Base-by-base conservation (phyloP, 805 yeast genomes). In the Wickerhamomyces silvicola region DNA sequence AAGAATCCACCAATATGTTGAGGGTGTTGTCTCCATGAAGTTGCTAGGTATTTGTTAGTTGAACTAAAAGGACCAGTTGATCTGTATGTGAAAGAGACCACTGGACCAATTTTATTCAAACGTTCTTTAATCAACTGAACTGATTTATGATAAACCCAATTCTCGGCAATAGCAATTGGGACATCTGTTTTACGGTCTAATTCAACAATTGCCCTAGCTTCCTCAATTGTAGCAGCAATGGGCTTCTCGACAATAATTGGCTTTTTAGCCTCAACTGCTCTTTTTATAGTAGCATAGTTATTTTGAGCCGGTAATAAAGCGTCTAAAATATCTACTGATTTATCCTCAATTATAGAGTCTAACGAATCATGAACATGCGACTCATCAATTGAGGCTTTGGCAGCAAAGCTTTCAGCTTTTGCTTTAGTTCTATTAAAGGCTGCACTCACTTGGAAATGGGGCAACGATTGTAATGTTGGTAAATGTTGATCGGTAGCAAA, bases 1-100 rank as follows among this genome's bases (percentile, higher is more conserved):
- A 90, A 65, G 59, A 68, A 88, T 0, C 97, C 97, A 33, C 97
- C 97, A 44, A 87, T 72, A 54, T 90, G 97, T 57, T 85, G 79
- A 20, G 97, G 97, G 29, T 78, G 68, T 54, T 72, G 75, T 69
- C 97, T 80, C 97, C 97, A 90, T 11, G 78, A 34, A 2, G 97
- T 88, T 15, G 62, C 56, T 38, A 76, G 53, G 50, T 81, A 83
- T 51, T 79, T 74, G 60, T 71, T 77, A 35, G 60, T 48, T 19
- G 62, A 64, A 43, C 72, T 69, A 65, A 78, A 83, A 8, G 85
- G 73, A 18, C 92, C 92, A 3, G 90, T 81, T 10, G 87, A 66
- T 36, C 70, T 71, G 57, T 80, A 82, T 7, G 82, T 75, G 59
- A 83, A 83, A 1, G 82, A 77, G 18, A 74, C 68, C 15, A 71